Percentiles rank a stretch among this genome's conserved stretches.
Conservation (phyloP, 2,329 filamentous ascomycete genomes). For the Colletotrichum australisinense region DNA sequence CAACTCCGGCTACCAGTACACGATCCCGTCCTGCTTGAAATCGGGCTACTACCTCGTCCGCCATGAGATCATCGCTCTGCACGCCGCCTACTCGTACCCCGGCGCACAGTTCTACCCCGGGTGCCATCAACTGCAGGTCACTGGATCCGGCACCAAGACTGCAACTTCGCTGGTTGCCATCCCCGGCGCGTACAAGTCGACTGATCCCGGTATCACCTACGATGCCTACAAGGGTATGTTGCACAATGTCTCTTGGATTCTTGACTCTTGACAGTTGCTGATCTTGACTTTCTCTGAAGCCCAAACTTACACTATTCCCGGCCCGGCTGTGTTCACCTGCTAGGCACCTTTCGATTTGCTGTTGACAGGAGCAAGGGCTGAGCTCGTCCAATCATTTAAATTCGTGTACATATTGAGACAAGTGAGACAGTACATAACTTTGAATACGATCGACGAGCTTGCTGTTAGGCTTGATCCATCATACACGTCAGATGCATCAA, state of each 20-base stretch:
- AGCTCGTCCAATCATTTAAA: too few relatives aligned
- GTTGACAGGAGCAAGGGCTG: background rate
- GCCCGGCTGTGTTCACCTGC: conserved; percentile 60
- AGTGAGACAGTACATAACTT: background rate
- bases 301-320: conserved; percentile 57
- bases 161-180: conserved; percentile 59
- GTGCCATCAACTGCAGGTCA: conserved; percentile 68
- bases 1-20: conserved; percentile 59
- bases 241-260: conserved; percentile 49
- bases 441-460: background rate
- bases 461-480: background rate
- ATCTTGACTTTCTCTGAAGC: conserved; percentile 45
- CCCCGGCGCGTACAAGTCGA: conserved; percentile 63
- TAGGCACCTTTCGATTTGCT: conserved; percentile 36
- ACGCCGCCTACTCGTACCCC: conserved; percentile 58
- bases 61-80: conserved; percentile 68
- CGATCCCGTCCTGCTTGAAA: conserved; percentile 63
- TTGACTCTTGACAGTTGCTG: conserved; percentile 49
- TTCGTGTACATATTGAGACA: conserved; percentile 13
- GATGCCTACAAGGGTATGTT: conserved; percentile 60
- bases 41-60: conserved; percentile 68
- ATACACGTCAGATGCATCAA: background rate
- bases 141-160: conserved; percentile 57
- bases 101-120: conserved; percentile 69
- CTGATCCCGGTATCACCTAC: conserved; percentile 63